A percentile compares a stretch with the other conserved stretches of the same genome.
phyloP scores from a whole-genome alignment of 169 alveolate genomes.

The Babesia ovis region DNA sequence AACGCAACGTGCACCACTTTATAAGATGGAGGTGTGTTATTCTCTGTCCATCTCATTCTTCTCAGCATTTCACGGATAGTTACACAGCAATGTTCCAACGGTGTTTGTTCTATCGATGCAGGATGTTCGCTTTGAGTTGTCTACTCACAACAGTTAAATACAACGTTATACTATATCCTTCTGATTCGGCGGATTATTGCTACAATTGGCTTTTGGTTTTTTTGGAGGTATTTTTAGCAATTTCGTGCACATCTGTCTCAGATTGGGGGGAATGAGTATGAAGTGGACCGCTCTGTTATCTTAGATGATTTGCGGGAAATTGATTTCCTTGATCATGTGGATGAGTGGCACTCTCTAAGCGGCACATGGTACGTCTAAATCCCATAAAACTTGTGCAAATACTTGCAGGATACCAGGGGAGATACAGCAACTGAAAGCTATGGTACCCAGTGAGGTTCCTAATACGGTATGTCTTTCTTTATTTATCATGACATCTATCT shows the following conservation, averaged over 20 bases:
- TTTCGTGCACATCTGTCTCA: neutral
- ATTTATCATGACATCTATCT: neutral
- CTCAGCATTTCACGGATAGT: conserved; percentile 9
- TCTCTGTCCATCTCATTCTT: too few species aligned
- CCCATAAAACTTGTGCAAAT: too few species aligned
- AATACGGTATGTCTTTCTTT: neutral
- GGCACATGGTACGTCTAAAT: conserved; percentile 38
- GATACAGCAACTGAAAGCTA: conserved; percentile 43
- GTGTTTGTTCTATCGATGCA: conserved; percentile 59
- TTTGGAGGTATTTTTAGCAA: conserved; percentile 25
- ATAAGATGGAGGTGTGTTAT: conserved; percentile 40
- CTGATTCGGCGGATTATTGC: conserved; percentile 61
- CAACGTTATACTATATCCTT: conserved; percentile 22
- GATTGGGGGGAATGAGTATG: conserved; percentile 65
- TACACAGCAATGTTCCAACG: conserved; percentile 38
- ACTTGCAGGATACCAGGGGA: conserved; percentile 36
- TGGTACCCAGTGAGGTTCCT: conserved; percentile 10
- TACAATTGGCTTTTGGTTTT: conserved; percentile 57
- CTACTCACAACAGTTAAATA: conserved; percentile 18
- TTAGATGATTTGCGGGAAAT: conserved; percentile 50
- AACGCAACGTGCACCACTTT: conserved; percentile 30
- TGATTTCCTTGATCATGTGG: conserved; percentile 39
- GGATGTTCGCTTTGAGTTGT: conserved; percentile 28
- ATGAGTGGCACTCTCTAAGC: conserved; percentile 52
- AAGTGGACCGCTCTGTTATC: conserved; percentile 21